Evolutionary conservation across 257 asterid species (phyloP).

Genomic region (Cinchona pubescens): DNA sequence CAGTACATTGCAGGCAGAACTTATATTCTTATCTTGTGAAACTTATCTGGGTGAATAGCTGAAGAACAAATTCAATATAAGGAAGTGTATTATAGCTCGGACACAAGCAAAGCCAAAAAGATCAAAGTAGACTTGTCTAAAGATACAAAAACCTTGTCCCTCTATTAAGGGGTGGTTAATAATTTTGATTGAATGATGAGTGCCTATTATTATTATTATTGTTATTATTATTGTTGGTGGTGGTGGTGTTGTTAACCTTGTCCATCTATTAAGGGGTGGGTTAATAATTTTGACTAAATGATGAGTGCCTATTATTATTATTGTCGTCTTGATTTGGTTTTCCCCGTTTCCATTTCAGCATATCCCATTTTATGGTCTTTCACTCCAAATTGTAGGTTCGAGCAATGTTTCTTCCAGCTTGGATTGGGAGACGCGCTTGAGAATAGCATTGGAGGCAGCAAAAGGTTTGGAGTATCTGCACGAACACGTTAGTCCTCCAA

Average conservation of each 20-base stretch:
- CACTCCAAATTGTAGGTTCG: conserved; percentile 38
- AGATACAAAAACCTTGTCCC: background rate
- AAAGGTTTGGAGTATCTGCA: conserved; percentile 91
- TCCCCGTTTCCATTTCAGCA: background rate
- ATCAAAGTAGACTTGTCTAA: background rate
- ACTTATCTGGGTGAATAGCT: background rate
- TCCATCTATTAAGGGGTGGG: background rate
- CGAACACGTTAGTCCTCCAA: conserved; percentile 73
- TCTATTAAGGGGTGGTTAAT: background rate
- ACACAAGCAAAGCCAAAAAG: background rate
- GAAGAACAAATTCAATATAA: background rate
- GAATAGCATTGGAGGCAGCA: conserved; percentile 91
- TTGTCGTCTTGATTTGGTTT: background rate
- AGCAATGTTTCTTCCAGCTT: conserved; percentile 45
- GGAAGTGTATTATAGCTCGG: background rate
- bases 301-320: background rate
- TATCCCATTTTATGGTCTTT: background rate
- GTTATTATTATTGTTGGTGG: too few relatives aligned
- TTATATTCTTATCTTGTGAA: too few relatives aligned
- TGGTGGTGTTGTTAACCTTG: too few relatives aligned
- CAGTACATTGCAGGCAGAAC: background rate
- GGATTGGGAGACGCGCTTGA: conserved; percentile 78
- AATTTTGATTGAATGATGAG: background rate
- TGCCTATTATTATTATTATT: background rate
- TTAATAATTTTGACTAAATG: background rate